A percentile compares a stretch with the other conserved stretches of the same genome.
These are phyloP conservation scores for Suillus variegatus DNA, from an alignment of 768 basidiomycete genomes.

Conservation along the genomic window DNA sequence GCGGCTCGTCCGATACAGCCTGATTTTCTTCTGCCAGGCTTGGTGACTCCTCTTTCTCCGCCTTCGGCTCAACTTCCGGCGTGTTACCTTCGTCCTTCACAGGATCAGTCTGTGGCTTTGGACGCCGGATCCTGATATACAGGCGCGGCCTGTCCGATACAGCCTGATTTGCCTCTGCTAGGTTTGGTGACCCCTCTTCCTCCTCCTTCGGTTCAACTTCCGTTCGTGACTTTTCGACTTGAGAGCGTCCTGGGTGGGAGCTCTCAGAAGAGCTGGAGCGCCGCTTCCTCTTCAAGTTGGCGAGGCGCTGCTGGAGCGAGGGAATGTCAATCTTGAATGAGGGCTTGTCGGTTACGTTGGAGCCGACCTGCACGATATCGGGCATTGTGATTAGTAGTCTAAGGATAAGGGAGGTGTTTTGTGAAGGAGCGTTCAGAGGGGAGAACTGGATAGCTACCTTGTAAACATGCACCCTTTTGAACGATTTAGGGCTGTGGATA, in stretches of 20 bases:
- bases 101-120: neutral
- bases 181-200: too few relatives aligned
- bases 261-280: neutral
- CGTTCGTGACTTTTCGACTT: too few relatives aligned
- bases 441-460: neutral
- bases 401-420: neutral
- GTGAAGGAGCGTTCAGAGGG: neutral
- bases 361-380: rapidly evolving
- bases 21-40: too few relatives aligned
- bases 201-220: neutral
- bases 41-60: too few relatives aligned
- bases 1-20: neutral
- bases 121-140: neutral
- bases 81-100: neutral
- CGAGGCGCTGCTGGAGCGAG: neutral
- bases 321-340: neutral
- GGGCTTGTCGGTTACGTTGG: neutral
- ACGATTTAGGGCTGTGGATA: neutral
- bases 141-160: neutral
- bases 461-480: neutral
- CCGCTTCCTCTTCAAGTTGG: neutral
- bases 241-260: neutral
- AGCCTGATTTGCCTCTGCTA: too few relatives aligned
- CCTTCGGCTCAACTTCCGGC: neutral
- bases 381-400: neutral